Evolutionary conservation across 345 rosid species (phyloP).

Genomic region (Salix suchowensis): DNA sequence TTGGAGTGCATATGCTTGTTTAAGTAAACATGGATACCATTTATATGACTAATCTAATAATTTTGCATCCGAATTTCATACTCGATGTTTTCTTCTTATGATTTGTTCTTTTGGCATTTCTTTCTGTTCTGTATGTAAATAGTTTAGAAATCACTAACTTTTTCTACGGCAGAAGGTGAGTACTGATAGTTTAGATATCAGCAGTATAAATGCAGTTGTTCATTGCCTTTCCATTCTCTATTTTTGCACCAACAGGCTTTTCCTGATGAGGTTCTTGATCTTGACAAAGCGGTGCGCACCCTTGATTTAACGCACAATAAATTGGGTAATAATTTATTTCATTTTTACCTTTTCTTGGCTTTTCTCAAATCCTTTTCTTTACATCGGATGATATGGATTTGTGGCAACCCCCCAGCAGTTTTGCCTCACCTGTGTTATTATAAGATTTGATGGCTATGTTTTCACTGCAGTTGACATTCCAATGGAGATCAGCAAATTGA

Average conservation of each 20-base stretch:
- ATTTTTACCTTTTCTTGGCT: neutral
- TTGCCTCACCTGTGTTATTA: neutral
- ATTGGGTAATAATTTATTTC: conserved; percentile 47
- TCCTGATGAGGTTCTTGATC: conserved; percentile 72
- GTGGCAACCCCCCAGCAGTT: neutral
- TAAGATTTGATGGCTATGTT: neutral
- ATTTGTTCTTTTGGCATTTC: neutral
- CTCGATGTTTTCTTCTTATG: neutral
- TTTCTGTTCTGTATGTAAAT: neutral
- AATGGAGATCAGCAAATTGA: conserved; percentile 64
- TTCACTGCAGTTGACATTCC: conserved; percentile 77
- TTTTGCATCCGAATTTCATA: neutral
- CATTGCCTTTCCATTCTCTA: neutral
- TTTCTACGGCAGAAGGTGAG: neutral
- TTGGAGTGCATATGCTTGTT: too few relatives aligned
- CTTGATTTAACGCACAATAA: conserved; percentile 85
- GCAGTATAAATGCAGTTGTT: neutral
- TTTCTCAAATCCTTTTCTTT: neutral
- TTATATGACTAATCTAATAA: neutral
- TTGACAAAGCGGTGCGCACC: conserved; percentile 74
- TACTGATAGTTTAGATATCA: neutral
- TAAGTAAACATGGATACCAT: neutral
- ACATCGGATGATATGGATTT: neutral
- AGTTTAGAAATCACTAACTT: neutral
- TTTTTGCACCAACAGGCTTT: conserved; percentile 58